Evolutionary conservation across 805 yeast genomes (phyloP).

Genomic region (Myxozyma geophila): DNA sequence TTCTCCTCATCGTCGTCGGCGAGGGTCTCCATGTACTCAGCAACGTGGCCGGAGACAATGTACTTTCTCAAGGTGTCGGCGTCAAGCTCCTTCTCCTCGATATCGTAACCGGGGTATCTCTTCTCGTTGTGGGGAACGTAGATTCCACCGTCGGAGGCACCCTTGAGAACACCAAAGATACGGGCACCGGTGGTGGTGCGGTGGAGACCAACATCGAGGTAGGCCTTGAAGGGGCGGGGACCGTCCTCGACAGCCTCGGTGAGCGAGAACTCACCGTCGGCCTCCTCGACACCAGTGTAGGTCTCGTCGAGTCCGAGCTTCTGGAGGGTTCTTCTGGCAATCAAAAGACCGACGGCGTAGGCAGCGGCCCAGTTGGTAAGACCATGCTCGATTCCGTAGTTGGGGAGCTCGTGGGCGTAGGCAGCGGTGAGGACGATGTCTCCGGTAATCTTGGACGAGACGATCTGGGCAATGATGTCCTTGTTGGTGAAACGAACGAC

Average conservation of each 20-base stretch:
- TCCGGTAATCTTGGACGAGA: conserved; percentile 96
- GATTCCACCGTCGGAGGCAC: conserved; percentile 99
- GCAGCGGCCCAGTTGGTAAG: conserved; percentile 99
- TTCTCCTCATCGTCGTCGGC: conserved; percentile 99
- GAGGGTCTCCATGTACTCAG: conserved; percentile 99
- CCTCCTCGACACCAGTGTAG: conserved; percentile 98
- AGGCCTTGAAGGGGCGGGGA: conserved; percentile 99
- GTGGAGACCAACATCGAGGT: conserved; percentile 98
- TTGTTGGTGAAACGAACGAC: conserved; percentile 99
- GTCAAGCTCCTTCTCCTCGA: conserved; percentile 97
- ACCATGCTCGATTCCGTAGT: conserved; percentile 97
- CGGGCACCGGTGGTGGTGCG: conserved; percentile 99
- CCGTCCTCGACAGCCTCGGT: conserved; percentile 99
- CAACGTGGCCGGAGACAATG: conserved; percentile 99
- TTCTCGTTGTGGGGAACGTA: conserved; percentile 99
- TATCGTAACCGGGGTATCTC: conserved; percentile 99
- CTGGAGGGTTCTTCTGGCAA: conserved; percentile 98
- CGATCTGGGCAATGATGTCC: conserved; percentile 97
- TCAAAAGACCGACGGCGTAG: conserved; percentile 96
- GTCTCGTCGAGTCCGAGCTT: conserved; percentile 98
- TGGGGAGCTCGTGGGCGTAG: conserved; percentile 98
- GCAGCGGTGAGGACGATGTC: conserved; percentile 96
- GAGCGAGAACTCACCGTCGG: conserved; percentile 97
- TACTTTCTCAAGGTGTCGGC: conserved; percentile 96
- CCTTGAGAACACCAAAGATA: conserved; percentile 98